Conservation (phyloP, 106 monocot genomes). For the Posidonia australis region DNA sequence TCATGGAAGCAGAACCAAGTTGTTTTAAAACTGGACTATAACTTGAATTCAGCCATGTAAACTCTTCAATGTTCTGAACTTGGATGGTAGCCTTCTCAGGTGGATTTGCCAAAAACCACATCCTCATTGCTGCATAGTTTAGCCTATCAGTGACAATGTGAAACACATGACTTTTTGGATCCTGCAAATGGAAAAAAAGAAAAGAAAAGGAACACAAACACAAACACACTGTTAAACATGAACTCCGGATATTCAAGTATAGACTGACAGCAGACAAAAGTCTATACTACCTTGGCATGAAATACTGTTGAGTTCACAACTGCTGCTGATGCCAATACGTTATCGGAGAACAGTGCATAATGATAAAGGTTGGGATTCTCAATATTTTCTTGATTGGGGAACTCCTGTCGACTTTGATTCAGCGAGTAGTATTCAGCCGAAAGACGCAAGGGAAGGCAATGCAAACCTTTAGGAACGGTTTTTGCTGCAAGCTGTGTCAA, state of each 20-base stretch:
- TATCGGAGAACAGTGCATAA: slow-evolving; percentile 34
- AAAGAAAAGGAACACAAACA: no score
- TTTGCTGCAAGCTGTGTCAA: slow-evolving; percentile 60
- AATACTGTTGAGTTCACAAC: slow-evolving; percentile 35
- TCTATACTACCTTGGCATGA: slow-evolving; percentile 22
- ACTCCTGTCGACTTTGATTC: slow-evolving; percentile 21
- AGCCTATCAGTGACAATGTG: slow-evolving; percentile 57
- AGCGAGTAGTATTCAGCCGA: slow-evolving; percentile 46
- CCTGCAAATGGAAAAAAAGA: slow-evolving; percentile 17
- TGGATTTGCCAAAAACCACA: slow-evolving; percentile 69
- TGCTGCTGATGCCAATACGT: slow-evolving; percentile 34
- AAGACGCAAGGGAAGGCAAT: slow-evolving; percentile 63
- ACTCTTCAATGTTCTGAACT: slow-evolving; percentile 54
- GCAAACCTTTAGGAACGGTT: slow-evolving; percentile 63
- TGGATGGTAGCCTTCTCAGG: slow-evolving; percentile 45
- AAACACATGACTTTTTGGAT: slow-evolving; percentile 47
- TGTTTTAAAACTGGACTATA: slow-evolving; percentile 5
- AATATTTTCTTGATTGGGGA: slow-evolving; percentile 27
- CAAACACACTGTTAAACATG: not conserved
- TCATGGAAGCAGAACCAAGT: slow-evolving; percentile 7
- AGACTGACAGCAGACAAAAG: not conserved
- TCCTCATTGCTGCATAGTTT: slow-evolving; percentile 55
- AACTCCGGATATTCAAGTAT: not conserved
- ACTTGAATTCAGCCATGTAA: slow-evolving; percentile 14
- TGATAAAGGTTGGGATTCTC: slow-evolving; percentile 24